Evolutionary conservation across 768 basidiomycete genomes (phyloP).

Genomic region (Cystofilobasidium capitatum): DNA sequence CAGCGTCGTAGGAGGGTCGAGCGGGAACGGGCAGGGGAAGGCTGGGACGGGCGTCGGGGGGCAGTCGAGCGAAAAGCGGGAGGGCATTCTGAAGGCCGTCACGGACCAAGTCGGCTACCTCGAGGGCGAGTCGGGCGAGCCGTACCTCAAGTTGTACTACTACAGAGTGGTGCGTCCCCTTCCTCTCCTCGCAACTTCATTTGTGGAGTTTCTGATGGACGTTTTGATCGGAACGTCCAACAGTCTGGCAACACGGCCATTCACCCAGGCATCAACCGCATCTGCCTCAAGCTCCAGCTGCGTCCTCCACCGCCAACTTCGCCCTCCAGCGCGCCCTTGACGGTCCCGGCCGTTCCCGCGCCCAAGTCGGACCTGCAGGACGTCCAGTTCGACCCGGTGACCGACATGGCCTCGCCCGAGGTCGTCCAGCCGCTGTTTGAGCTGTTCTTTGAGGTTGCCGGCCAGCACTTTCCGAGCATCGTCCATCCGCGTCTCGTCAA

Average conservation of each 20-base stretch:
- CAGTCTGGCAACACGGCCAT: constrained; percentile 36
- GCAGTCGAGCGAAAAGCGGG: background rate
- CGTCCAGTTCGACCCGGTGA: constrained; percentile 31
- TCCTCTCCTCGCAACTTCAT: background rate
- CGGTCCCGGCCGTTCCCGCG: background rate
- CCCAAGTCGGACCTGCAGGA: background rate
- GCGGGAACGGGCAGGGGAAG: no score
- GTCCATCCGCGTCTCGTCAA: constrained; percentile 30
- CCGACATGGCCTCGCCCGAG: constrained; percentile 34
- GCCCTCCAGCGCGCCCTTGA: background rate
- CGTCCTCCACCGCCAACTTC: constrained; percentile 22
- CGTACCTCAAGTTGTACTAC: constrained; percentile 36
- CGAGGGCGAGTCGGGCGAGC: constrained; percentile 36
- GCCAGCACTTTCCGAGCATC: constrained; percentile 36
- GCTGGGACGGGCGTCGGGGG: background rate
- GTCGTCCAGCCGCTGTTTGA: constrained; percentile 34
- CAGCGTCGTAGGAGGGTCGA: no score
- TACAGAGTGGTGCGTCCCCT: constrained; percentile 37
- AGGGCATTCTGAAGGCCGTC: constrained; percentile 20
- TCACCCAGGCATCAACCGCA: constrained; percentile 38
- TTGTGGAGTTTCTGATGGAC: no score
- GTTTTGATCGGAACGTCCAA: no score
- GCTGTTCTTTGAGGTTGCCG: constrained; percentile 33
- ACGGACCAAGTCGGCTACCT: constrained; percentile 31
- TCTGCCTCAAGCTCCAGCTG: constrained; percentile 36